These are phyloP conservation scores for Backusella sp. DNA, from an alignment of 192 early-diverging fungal genomes.

Conservation along the genomic window DNA sequence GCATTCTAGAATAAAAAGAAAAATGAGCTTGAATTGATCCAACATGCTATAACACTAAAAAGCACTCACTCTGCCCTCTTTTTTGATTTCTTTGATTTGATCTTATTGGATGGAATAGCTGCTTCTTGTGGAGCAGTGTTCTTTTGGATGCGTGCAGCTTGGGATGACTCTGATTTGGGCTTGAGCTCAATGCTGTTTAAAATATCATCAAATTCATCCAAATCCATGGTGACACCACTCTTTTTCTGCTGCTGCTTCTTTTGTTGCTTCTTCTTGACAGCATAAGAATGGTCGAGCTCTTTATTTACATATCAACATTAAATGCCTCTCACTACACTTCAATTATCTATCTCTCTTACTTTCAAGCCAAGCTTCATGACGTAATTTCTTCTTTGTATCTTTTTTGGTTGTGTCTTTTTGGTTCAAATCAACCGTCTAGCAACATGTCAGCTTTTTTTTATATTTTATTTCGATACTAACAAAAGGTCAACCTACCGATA, in stretches of 20 bases:
- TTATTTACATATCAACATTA: neutral
- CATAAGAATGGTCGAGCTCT: conserved; percentile 55
- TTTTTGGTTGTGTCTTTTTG: conserved; percentile 9
- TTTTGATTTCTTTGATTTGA: conserved; percentile 50
- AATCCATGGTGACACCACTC: conserved; percentile 50
- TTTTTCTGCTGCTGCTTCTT: conserved; percentile 42
- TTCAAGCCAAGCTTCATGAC: conserved; percentile 64
- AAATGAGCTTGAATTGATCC: neutral
- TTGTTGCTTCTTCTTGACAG: conserved; percentile 47
- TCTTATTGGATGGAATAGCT: conserved; percentile 18
- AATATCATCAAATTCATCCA: conserved; percentile 45
- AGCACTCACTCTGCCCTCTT: conserved; percentile 57
- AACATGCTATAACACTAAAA: neutral
- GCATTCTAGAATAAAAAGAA: conserved; percentile 37
- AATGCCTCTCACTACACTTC: neutral
- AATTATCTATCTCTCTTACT: conserved; percentile 31
- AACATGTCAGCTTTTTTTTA: neutral
- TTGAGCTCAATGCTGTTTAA: conserved; percentile 33
- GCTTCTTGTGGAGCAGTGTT: conserved; percentile 7
- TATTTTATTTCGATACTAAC: neutral
- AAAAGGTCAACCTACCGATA: neutral
- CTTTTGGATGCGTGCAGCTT: conserved; percentile 1
- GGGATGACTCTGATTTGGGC: conserved; percentile 4
- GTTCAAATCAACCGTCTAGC: conserved; percentile 1
- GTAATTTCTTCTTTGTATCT: conserved; percentile 45